Conservation (phyloP, 495 filamentous ascomycete species). For the Penicillium mononematosum region DNA sequence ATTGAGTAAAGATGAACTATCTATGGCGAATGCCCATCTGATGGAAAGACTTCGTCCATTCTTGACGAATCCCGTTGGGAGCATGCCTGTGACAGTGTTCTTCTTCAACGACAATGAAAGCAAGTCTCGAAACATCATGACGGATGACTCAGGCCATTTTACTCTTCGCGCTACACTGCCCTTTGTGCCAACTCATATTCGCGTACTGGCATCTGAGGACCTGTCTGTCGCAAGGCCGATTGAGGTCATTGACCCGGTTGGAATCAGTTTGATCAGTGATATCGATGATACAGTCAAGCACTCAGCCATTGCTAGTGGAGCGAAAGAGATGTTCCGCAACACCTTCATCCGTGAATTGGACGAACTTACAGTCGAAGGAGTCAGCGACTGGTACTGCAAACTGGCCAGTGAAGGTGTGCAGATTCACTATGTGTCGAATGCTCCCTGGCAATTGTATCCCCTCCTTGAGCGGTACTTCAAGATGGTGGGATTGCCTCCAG, state of each 20-base stretch:
- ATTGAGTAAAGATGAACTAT: conserved; percentile 68
- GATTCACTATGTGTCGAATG: conserved; percentile 90
- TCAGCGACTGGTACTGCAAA: conserved; percentile 81
- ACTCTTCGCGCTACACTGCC: conserved; percentile 69
- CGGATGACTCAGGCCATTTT: conserved; percentile 88
- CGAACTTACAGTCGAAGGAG: conserved; percentile 80
- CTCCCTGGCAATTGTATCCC: conserved; percentile 94
- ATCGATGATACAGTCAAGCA: conserved; percentile 98
- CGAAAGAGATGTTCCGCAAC: conserved; percentile 93
- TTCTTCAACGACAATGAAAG: conserved; percentile 83
- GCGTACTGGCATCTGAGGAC: conserved; percentile 81
- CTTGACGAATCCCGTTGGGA: conserved; percentile 72
- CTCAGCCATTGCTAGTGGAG: conserved; percentile 80
- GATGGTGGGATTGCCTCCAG: conserved; percentile 73
- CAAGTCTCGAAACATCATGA: conserved; percentile 73
- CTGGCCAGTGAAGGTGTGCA: conserved; percentile 77
- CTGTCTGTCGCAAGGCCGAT: conserved; percentile 77
- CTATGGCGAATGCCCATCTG: conserved; percentile 77
- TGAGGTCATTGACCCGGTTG: conserved; percentile 70
- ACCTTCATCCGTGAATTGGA: conserved; percentile 83
- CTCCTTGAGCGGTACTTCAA: conserved; percentile 81
- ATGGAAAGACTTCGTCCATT: conserved; percentile 88
- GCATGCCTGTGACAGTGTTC: conserved; percentile 79
- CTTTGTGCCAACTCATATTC: conserved; percentile 86
- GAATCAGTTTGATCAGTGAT: conserved; percentile 92